Base-by-base conservation (phyloP, 495 filamentous ascomycete genomes). In the Lichina pygmaea region DNA sequence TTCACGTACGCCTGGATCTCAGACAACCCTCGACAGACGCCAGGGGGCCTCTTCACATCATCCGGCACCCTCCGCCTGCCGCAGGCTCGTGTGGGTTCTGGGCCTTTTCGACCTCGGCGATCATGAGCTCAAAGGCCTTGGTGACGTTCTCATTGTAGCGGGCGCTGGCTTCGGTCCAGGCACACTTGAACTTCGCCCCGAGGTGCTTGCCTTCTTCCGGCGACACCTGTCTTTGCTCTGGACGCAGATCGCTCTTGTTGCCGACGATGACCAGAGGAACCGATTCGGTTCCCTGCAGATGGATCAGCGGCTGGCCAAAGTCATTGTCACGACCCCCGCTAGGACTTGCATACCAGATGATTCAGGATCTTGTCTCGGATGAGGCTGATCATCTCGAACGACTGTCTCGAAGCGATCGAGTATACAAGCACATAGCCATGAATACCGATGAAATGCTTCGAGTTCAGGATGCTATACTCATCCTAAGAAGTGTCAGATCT, bases 361-460 rank as follows among this genome's bases (percentile, higher is more conserved):
- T 92, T 93, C 46, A 97, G 64, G 48, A 97, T 94, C 71, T 95
- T 97, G 55, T 95, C 89, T 34, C 86, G 66, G 43, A 97, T 93
- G 41, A 92, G 79, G 48, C 78, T 73, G 43, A 93, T 77, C 83
- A 94, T 95, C 57, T 95, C 89, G 56, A 94, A 95, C 30, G 84
- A 92, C 51, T 89, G 81, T 49, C 78, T 80, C 36, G 81, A 92
- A 32, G 81, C 78, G 42, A 97, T 81, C 13, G 83, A 93, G 62
- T 97, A 97, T 38, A 93, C 89, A 44, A 97, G 77, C 72, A 97
- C 86, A 64, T 97, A 97, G 37, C 89, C 89, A 70, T 97, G 89
- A 52, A 95, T 94, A 49, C 89, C 89, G 62, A 97, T 97, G 58
- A 95, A 95, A 61, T 97, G 91, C 60, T 94, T 93, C 40, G 81